These are phyloP conservation scores for Aspergillus sp. DNA, from an alignment of 2,329 filamentous ascomycete genomes.

Conservation along the genomic window DNA sequence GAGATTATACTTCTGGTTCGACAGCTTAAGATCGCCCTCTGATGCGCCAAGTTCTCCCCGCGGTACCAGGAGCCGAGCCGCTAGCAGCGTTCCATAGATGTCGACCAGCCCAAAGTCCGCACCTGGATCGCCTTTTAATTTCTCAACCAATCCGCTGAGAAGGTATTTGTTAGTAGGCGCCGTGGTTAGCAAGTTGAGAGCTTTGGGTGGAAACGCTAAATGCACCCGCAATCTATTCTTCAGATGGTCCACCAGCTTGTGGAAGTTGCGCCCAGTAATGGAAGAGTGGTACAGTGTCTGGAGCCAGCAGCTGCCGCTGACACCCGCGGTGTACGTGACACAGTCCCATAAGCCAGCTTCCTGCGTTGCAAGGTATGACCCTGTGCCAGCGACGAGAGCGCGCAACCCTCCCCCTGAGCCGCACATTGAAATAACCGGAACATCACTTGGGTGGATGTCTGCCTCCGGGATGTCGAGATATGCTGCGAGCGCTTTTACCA, in stretches of 20 bases:
- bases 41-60: conserved; percentile 71
- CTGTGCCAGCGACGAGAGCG: conserved; percentile 81
- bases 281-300: conserved; percentile 81
- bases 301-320: conserved; percentile 94
- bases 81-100: conserved; percentile 78
- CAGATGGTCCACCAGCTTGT: conserved; percentile 68
- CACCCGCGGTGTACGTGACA: conserved; percentile 86
- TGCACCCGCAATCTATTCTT: conserved; percentile 78
- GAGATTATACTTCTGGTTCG: conserved; percentile 69
- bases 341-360: conserved; percentile 90
- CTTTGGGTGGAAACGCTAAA: conserved; percentile 83
- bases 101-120: conserved; percentile 87
- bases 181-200: conserved; percentile 69
- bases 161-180: conserved; percentile 90
- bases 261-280: conserved; percentile 58
- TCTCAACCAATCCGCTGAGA: conserved; percentile 80
- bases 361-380: conserved; percentile 73
- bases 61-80: conserved; percentile 74
- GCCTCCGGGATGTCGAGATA: conserved; percentile 71
- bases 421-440: conserved; percentile 87
- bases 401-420: conserved; percentile 86
- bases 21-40: conserved; percentile 77
- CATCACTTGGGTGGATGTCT: conserved; percentile 84
- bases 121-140: conserved; percentile 69
- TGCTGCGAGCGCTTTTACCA: conserved; percentile 63